Conservation (phyloP, 257 asterid genomes). For the Orobanche coerulescens region DNA sequence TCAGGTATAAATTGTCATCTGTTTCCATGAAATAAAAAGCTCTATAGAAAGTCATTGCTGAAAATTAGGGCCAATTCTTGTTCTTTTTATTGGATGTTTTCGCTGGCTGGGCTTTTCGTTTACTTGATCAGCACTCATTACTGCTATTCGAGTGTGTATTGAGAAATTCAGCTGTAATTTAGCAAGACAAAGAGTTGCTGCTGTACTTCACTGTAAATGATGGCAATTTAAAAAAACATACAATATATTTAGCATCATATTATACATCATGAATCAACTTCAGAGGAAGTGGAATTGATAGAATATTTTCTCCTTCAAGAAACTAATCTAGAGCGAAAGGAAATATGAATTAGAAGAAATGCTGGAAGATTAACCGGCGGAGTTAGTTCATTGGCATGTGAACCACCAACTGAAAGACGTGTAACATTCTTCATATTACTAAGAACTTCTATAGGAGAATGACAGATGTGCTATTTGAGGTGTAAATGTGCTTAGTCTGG, state of each 20-base stretch:
- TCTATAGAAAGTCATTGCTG: background rate
- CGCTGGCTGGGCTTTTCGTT: background rate
- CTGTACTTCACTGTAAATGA: background rate
- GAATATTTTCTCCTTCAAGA: background rate
- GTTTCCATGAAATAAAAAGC: background rate
- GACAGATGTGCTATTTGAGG: background rate
- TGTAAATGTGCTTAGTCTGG: background rate
- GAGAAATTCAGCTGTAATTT: background rate
- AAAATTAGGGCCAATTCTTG: background rate
- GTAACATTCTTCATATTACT: background rate
- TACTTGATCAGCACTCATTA: background rate
- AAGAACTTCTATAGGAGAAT: background rate
- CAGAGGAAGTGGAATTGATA: background rate
- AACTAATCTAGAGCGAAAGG: slow-evolving; percentile 3
- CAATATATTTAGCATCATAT: background rate
- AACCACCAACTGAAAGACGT: background rate
- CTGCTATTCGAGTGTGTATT: background rate
- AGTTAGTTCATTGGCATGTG: background rate
- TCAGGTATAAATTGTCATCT: slow-evolving; percentile 50
- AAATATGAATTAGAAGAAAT: background rate
- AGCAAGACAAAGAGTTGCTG: background rate
- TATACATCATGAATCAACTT: background rate
- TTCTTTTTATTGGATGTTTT: background rate
- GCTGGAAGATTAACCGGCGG: background rate
- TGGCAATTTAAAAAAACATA: background rate